A percentile compares a stretch with the other conserved stretches of the same genome.
phyloP scores from a whole-genome alignment of 2,329 filamentous ascomycete species.

The Alternaria rosae region DNA sequence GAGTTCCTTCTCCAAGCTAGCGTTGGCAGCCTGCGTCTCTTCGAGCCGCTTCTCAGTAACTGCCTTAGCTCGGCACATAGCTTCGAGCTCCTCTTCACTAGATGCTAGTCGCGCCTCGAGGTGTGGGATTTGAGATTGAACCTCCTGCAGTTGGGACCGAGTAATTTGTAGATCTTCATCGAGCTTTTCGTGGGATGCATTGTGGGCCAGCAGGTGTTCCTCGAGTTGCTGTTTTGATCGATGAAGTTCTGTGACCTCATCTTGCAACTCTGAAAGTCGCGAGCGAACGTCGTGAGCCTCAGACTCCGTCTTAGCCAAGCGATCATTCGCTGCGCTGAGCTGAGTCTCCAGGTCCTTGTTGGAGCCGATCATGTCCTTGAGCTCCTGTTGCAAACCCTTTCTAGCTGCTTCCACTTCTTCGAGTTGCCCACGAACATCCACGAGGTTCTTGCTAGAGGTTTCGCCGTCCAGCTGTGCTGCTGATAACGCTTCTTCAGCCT shows the following conservation, averaged over 20 bases:
- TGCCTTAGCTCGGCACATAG: conserved; percentile 21
- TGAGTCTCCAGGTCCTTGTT: conserved; percentile 15
- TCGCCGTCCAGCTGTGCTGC: conserved; percentile 15
- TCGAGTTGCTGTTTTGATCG: conserved; percentile 31
- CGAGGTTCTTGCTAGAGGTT: conserved; percentile 15
- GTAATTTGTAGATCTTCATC: conserved; percentile 22
- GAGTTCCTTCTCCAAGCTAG: conserved; percentile 31
- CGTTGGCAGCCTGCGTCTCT: conserved; percentile 18
- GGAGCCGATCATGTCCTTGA: conserved; percentile 8
- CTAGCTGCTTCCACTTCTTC: conserved; percentile 12
- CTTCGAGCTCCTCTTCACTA: conserved; percentile 28
- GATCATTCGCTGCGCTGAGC: conserved; percentile 17
- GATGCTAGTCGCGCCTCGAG: conserved; percentile 18
- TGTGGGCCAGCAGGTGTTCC: conserved; percentile 21
- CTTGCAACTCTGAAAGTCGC: conserved; percentile 25
- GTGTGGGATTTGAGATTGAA: conserved; percentile 16
- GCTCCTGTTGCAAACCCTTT: conserved; percentile 11
- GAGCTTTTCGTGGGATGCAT: conserved; percentile 24
- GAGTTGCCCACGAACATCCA: conserved; percentile 18
- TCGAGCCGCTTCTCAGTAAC: conserved; percentile 26
- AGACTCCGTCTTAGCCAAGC: conserved; percentile 19
- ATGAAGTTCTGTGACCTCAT: conserved; percentile 18
- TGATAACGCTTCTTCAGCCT: conserved; percentile 18
- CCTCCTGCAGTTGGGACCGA: conserved; percentile 19
- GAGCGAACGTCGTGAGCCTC: conserved; percentile 15